Evolutionary conservation across 306 rosid species (phyloP).

Genomic region (Rosa rugosa): DNA sequence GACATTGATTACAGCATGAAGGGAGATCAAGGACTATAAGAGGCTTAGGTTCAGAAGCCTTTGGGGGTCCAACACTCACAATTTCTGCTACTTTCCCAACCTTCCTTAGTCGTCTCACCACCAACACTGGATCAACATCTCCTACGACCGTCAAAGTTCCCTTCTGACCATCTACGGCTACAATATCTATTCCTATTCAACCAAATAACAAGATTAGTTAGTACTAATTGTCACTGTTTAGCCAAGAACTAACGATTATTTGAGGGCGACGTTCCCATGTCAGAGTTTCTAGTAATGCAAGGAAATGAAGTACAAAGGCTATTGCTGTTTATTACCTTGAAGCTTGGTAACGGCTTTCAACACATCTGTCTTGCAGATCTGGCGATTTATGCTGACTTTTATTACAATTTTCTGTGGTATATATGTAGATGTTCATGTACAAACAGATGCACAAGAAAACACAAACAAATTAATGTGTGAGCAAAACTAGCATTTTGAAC

Average conservation of each 20-base stretch:
- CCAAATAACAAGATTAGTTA: not conserved
- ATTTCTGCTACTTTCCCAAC: not conserved
- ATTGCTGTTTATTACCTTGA: not conserved
- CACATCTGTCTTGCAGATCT: slow-evolving; percentile 9
- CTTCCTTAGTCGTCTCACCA: slow-evolving; percentile 6
- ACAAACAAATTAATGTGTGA: not conserved
- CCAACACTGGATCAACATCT: slow-evolving; percentile 2
- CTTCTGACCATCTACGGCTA: slow-evolving; percentile 3
- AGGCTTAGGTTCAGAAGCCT: not conserved
- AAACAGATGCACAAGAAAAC: not conserved
- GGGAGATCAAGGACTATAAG: not conserved
- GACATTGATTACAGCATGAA: not conserved
- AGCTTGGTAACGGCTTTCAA: slow-evolving; percentile 14
- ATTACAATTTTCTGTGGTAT: slow-evolving; percentile 7
- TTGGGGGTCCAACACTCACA: slow-evolving; percentile 5
- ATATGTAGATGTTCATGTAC: not conserved
- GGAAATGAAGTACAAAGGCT: not conserved
- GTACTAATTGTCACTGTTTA: not conserved
- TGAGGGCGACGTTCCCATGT: not conserved
- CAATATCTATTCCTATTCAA: not conserved
- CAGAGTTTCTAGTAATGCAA: not conserved
- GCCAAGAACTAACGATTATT: not conserved
- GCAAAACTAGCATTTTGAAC: not conserved
- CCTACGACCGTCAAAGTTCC: slow-evolving; percentile 4
- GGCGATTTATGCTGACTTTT: slow-evolving; percentile 6